Evolutionary conservation across 2,329 filamentous ascomycete species (phyloP).

Genomic region (Graphilbum fragrans): DNA sequence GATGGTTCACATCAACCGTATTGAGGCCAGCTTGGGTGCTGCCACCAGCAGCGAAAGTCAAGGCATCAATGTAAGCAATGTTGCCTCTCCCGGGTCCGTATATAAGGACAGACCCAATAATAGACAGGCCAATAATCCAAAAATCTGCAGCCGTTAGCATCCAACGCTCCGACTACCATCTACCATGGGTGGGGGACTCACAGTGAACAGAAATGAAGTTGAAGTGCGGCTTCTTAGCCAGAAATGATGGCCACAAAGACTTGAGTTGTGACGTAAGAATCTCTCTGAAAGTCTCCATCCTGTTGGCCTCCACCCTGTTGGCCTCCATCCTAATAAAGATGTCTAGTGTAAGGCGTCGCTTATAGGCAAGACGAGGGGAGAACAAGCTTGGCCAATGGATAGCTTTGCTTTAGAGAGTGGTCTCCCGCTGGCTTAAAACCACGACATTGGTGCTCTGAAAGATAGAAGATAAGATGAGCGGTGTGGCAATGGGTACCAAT

Average conservation of each 20-base stretch:
- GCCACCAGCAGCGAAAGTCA: conserved; percentile 77
- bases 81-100: conserved; percentile 47
- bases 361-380: too few species aligned
- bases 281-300: conserved; percentile 7
- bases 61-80: conserved; percentile 70
- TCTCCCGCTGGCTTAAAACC: too few species aligned
- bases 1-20: conserved; percentile 54
- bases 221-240: conserved; percentile 53
- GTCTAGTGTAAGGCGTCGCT: too few species aligned
- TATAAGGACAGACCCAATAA: conserved; percentile 67
- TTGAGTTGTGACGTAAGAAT: conserved; percentile 29
- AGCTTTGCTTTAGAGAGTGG: too few species aligned
- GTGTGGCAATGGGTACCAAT: too few species aligned
- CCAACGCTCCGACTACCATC: background rate
- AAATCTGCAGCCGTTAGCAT: conserved; percentile 20
- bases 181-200: conserved; percentile 25
- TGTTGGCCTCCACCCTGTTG: background rate
- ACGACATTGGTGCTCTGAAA: too few species aligned
- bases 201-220: conserved; percentile 77
- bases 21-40: conserved; percentile 92
- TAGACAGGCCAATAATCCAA: conserved; percentile 63
- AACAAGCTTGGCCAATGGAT: too few species aligned
- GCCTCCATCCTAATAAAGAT: background rate
- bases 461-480: too few species aligned
- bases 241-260: conserved; percentile 41